Percentiles rank a stretch among this genome's conserved stretches.
Evolutionary conservation across 345 rosid species (phyloP).

Genomic region (Eutrema japonicum): DNA sequence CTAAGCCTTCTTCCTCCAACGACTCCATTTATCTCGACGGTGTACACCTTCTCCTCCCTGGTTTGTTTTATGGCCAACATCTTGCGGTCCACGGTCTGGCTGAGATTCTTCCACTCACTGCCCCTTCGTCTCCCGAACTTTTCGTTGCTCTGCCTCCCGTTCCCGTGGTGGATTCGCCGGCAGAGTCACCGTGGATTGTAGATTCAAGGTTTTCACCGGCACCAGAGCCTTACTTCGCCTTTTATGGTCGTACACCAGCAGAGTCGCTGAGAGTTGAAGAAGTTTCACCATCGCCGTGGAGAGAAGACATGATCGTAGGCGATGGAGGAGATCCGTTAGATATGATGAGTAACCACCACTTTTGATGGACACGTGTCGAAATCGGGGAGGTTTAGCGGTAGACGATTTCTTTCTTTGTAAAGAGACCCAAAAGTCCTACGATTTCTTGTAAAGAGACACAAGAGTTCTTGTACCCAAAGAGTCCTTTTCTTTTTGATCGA

Average conservation of each 20-base stretch:
- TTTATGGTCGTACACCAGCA: constrained; percentile 12
- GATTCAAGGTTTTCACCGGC: constrained; percentile 33
- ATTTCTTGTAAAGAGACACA: not conserved
- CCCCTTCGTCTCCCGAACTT: constrained; percentile 10
- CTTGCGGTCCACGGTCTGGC: constrained; percentile 53
- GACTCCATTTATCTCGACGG: constrained; percentile 39
- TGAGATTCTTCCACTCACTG: constrained; percentile 33
- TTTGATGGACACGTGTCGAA: constrained; percentile 26
- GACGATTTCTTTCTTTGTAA: not conserved
- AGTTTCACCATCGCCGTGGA: constrained; percentile 37
- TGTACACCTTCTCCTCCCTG: constrained; percentile 42
- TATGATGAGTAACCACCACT: constrained; percentile 26
- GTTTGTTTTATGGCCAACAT: constrained; percentile 47
- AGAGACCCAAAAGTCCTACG: not conserved
- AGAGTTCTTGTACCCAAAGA: not conserved
- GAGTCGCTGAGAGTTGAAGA: constrained; percentile 35
- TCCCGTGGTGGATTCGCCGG: constrained; percentile 35
- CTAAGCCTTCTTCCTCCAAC: constrained; percentile 17
- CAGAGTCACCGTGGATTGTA: constrained; percentile 18
- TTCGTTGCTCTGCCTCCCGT: constrained; percentile 24
- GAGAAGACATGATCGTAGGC: constrained; percentile 30
- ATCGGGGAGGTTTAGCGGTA: not conserved
- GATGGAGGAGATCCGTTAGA: constrained; percentile 42
- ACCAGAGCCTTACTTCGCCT: constrained; percentile 28
- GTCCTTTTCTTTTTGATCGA: not conserved